Conservation (phyloP, 208 protist species). For the Acanthamoeba castellanii region DNA sequence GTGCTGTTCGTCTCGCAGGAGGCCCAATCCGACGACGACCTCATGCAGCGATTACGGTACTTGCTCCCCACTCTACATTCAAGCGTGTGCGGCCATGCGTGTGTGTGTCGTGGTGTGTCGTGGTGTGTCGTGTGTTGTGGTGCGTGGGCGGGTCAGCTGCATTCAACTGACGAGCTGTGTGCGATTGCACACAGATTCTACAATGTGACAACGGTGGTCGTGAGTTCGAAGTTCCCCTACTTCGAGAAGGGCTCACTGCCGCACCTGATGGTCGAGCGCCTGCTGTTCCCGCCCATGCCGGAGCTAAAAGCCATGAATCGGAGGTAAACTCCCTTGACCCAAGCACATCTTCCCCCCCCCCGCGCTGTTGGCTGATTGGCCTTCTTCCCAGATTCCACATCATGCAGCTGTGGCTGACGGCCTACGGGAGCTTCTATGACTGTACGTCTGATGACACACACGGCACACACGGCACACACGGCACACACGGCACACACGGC, state of each 20-base stretch:
- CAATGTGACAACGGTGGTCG: not conserved
- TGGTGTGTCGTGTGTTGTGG: too few relatives aligned
- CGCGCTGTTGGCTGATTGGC: not conserved
- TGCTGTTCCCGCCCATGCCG: not conserved
- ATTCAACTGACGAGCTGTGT: too few relatives aligned
- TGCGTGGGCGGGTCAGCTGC: too few relatives aligned
- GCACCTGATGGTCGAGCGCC: not conserved
- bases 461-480: too few relatives aligned
- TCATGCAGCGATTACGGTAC: not conserved
- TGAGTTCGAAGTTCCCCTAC: not conserved
- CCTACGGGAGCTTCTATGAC: constrained; percentile 1
- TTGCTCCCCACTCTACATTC: not conserved
- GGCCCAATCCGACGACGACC: not conserved
- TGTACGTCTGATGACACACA: not conserved
- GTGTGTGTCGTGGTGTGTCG: too few relatives aligned
- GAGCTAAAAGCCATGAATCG: constrained; percentile 34
- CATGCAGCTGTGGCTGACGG: constrained; percentile 1
- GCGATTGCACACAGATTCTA: not conserved
- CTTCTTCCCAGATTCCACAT: not conserved
- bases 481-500: too few relatives aligned
- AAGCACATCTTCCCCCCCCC: not conserved
- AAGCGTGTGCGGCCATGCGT: not conserved
- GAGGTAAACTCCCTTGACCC: not conserved
- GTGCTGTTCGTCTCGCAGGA: constrained; percentile 7
- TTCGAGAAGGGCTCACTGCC: not conserved